A percentile compares a stretch with the other conserved stretches of the same genome.
These are phyloP conservation scores for Xylariaceae sp. DNA, from an alignment of 2,329 filamentous ascomycete genomes.

Conservation along the genomic window DNA sequence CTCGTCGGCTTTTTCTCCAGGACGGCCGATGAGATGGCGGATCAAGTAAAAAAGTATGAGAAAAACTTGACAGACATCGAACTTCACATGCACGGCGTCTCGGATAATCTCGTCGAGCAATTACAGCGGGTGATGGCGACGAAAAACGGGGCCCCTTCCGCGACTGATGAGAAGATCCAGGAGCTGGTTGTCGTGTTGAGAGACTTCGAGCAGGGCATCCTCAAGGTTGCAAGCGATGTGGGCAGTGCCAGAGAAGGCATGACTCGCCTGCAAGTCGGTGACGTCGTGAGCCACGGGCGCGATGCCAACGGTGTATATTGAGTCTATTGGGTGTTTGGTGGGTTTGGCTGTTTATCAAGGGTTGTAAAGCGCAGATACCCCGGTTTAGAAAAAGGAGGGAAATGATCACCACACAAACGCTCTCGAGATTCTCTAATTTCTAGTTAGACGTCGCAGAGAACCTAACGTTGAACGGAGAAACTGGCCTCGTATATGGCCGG, in stretches of 20 bases:
- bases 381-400: constrained; percentile 12
- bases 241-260: constrained; percentile 57
- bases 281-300: constrained; percentile 37
- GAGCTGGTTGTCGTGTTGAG: constrained; percentile 56
- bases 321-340: constrained; percentile 12
- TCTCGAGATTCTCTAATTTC: background rate
- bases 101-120: constrained; percentile 56
- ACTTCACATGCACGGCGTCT: constrained; percentile 60
- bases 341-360: constrained; percentile 9
- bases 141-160: constrained; percentile 36
- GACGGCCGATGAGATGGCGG: constrained; percentile 58
- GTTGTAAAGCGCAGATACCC: constrained; percentile 27
- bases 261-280: constrained; percentile 53
- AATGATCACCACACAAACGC: background rate
- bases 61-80: constrained; percentile 61
- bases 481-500: background rate
- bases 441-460: background rate
- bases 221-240: constrained; percentile 59
- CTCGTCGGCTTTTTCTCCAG: constrained; percentile 61
- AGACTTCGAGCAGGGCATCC: constrained; percentile 62
- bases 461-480: background rate
- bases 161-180: constrained; percentile 43
- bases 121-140: constrained; percentile 50
- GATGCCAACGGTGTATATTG: constrained; percentile 31
- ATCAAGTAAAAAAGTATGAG: constrained; percentile 54